Evolutionary conservation across 805 yeast species (phyloP).

Genomic region (Starmerella sirachaensis): DNA sequence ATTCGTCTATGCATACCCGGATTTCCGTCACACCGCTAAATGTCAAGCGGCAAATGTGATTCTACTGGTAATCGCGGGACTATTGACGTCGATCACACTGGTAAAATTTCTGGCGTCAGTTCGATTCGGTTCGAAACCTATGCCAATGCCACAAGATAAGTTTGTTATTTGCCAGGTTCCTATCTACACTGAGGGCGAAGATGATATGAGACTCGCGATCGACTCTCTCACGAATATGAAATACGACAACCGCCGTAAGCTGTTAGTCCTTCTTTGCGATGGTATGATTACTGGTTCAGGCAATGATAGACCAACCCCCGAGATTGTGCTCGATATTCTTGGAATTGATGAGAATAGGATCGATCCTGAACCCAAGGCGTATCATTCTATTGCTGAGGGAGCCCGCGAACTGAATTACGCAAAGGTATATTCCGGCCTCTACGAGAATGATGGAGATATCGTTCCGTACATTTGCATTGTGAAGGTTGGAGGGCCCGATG

Average conservation of each 20-base stretch:
- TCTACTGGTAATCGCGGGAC: slow-evolving; percentile 30
- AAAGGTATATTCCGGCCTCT: slow-evolving; percentile 50
- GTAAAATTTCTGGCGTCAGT: slow-evolving; percentile 32
- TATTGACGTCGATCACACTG: slow-evolving; percentile 30
- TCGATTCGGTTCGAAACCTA: slow-evolving; percentile 29
- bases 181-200: slow-evolving; percentile 46
- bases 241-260: slow-evolving; percentile 46
- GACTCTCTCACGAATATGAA: slow-evolving; percentile 47
- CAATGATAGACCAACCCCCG: slow-evolving; percentile 45
- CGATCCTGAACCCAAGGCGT: slow-evolving; percentile 35
- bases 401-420: slow-evolving; percentile 48
- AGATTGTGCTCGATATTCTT: slow-evolving; percentile 37
- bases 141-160: slow-evolving; percentile 31
- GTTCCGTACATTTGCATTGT: slow-evolving; percentile 44
- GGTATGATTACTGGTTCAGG: slow-evolving; percentile 52
- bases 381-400: slow-evolving; percentile 51
- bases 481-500: slow-evolving; percentile 47
- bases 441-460: slow-evolving; percentile 42
- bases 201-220: slow-evolving; percentile 42
- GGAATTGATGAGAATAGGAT: slow-evolving; percentile 40
- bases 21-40: slow-evolving; percentile 31
- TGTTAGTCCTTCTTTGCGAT: slow-evolving; percentile 46
- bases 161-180: slow-evolving; percentile 36
- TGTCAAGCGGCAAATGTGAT: slow-evolving; percentile 33
- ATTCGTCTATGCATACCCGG: slow-evolving; percentile 29